Conservation (phyloP, 2,329 filamentous ascomycete genomes). For the Neophaeococcomyces aloes region DNA sequence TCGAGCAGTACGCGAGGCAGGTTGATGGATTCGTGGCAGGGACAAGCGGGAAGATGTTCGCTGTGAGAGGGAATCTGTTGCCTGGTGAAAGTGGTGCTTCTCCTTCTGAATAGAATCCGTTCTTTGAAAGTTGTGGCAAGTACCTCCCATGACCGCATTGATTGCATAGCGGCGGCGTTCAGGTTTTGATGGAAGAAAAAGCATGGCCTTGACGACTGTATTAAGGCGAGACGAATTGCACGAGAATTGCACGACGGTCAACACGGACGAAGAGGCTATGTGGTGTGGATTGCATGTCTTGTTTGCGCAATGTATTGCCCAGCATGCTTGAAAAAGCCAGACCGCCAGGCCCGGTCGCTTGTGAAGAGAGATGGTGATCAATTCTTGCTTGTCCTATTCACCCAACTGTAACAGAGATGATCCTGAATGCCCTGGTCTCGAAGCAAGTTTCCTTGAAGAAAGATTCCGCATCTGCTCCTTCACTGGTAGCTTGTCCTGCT, state of each 20-base stretch:
- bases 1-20: conserved; percentile 95
- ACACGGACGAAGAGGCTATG: background rate
- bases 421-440: conserved; percentile 1
- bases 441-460: background rate
- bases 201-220: too few relatives aligned
- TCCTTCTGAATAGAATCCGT: background rate
- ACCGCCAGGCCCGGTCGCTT: too few relatives aligned
- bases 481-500: background rate
- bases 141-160: background rate
- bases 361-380: too few relatives aligned
- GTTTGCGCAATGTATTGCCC: too few relatives aligned
- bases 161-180: conserved; percentile 9
- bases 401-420: conserved; percentile 4
- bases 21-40: conserved; percentile 91
- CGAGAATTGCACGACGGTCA: too few relatives aligned
- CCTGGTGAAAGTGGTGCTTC: conserved; percentile 36
- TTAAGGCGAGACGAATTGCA: too few relatives aligned
- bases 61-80: conserved; percentile 62
- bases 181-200: background rate
- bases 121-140: too few relatives aligned
- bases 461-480: background rate
- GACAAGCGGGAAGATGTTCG: conserved; percentile 96
- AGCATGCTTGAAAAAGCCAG: background rate
- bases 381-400: background rate
- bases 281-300: background rate